Evolutionary conservation across 371 early-diverging fungal genomes (phyloP), one percentile per base, ranked within the genome.

Genomic region (Saksenaea vasiformis): DNA sequence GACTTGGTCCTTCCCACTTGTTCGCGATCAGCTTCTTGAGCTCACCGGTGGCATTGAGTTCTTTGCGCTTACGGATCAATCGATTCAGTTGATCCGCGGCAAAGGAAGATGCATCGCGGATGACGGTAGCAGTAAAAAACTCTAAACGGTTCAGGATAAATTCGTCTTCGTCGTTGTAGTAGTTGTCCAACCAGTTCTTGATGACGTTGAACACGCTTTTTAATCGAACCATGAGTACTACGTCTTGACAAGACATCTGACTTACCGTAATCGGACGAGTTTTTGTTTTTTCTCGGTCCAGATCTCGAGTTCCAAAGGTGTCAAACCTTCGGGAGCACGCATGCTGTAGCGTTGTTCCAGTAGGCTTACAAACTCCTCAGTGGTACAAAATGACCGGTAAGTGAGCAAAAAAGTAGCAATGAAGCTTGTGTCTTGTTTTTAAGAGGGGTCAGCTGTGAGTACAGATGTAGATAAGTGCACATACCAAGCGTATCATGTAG

Each of bases 231-330:
- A 28, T 43, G 26, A 31, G 24, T 43, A n/a, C 47, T 26, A 0
- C 26, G 2, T 8, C 36, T 57, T 1, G 26, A 19, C 31, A 55
- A 26, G 4, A 9, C 19, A 1, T 55, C 13, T 27, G 22, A 13
- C 58, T 69, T 76, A 76, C 51, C 95, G 90, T 63, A 95, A 78
- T 35, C 95, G 89, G 56, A 96, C 86, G 0, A 94, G 90, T 35
- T 85, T 92, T 63, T 89, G 85, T 71, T 96, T 96, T 70, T 85
- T 89, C 60, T 94, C 94, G 24, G 79, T 84, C 97, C 97, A 97
- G 13, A 81, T 76, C 47, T 82, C 84, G 31, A 91, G 63, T 62
- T 96, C 93, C 7, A 83, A 76, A 0, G 82, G 81, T 10, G 79
- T 80, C 58, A 97, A 66, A 9, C 86, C 88, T 14, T 70, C 71